Evolutionary conservation across 441 rosid genomes (phyloP).

Genomic region (Cnidoscolus chayamansa): DNA sequence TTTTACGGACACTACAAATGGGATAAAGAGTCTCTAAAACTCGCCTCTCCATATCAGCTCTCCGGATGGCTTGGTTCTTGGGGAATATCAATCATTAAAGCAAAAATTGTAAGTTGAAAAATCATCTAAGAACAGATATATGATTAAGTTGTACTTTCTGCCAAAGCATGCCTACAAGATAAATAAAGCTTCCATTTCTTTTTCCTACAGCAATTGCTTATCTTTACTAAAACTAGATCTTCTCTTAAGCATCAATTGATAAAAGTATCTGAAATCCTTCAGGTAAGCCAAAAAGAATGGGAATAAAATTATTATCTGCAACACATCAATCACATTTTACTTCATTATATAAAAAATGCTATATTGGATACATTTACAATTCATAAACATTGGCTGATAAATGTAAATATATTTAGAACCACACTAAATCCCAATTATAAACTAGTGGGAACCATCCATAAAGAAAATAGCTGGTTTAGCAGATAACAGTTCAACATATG

Average conservation of each 20-base stretch:
- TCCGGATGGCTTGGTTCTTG: conserved; percentile 92
- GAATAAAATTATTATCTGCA: not conserved
- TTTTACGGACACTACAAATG: conserved; percentile 37
- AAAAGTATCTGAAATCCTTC: not conserved
- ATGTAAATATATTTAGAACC: not conserved
- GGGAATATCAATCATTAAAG: conserved; percentile 22
- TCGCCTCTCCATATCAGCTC: conserved; percentile 75
- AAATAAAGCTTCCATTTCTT: not conserved
- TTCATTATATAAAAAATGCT: not conserved
- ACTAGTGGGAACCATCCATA: not conserved
- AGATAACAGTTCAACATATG: conserved; percentile 11
- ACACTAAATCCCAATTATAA: not conserved
- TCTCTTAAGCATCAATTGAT: not conserved
- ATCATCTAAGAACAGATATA: not conserved
- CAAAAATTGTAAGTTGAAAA: conserved; percentile 20
- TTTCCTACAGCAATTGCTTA: not conserved
- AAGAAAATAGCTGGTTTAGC: not conserved
- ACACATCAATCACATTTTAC: not conserved
- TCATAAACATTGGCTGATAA: not conserved
- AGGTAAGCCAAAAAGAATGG: not conserved
- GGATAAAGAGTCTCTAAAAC: conserved; percentile 88
- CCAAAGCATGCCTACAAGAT: not conserved
- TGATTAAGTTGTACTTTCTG: not conserved
- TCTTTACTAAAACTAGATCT: not conserved
- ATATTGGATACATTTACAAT: not conserved